phyloP scores from a whole-genome alignment of 2,329 filamentous ascomycete genomes.

The Chalaropsis thielavioides region DNA sequence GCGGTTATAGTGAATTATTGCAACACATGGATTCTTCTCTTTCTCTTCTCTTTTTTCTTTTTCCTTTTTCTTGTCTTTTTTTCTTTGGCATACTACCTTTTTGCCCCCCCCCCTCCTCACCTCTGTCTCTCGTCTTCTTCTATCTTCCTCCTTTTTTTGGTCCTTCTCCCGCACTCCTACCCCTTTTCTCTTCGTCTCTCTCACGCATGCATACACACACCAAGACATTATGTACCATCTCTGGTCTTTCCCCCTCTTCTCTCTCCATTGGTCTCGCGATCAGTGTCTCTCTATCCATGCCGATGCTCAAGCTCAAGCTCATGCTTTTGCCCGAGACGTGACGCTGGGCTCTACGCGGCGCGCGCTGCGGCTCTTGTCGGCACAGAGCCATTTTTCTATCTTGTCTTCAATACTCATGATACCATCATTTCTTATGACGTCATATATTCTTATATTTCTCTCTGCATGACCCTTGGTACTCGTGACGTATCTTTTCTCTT shows the following conservation, averaged over 20 bases:
- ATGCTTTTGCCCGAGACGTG: not conserved
- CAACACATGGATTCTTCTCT: not conserved
- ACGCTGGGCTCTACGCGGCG: not conserved
- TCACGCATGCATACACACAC: not conserved
- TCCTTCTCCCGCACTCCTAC: not conserved
- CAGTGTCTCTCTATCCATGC: not conserved
- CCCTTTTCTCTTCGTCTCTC: not conserved
- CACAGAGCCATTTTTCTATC: not conserved
- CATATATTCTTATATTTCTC: not conserved
- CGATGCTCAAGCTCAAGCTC: not conserved
- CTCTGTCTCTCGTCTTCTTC: not conserved
- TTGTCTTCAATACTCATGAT: conserved; percentile 9
- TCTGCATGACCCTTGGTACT: not conserved
- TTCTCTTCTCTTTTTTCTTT: not conserved
- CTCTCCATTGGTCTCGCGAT: not conserved
- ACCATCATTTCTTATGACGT: conserved; percentile 13
- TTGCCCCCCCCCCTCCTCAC: no score
- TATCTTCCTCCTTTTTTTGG: not conserved
- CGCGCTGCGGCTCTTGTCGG: not conserved
- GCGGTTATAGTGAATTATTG: not conserved
- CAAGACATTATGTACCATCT: not conserved
- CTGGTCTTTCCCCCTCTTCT: not conserved
- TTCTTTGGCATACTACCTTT: not conserved
- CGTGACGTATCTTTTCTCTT: not conserved
- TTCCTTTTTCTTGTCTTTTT: not conserved